These are phyloP conservation scores for Polygonum aviculare DNA, from an alignment of 148 eudicot genomes.

Conservation along the genomic window DNA sequence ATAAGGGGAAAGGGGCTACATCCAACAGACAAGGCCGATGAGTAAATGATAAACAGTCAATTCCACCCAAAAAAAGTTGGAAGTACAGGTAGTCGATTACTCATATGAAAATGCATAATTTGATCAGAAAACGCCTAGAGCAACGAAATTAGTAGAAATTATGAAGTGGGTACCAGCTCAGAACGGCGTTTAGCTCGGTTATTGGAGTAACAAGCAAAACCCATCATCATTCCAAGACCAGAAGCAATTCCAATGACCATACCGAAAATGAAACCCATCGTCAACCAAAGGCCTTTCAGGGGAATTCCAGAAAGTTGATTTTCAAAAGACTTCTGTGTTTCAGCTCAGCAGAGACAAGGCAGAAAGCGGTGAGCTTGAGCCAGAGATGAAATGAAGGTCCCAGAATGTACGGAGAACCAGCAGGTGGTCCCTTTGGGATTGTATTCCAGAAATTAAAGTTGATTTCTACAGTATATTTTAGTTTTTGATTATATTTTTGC, in stretches of 20 bases:
- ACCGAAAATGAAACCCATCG: slow-evolving; percentile 60
- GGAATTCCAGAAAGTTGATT: slow-evolving; percentile 19
- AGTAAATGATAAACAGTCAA: neutral
- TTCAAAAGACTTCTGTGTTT: neutral
- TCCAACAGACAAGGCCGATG: neutral
- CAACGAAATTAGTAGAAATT: neutral
- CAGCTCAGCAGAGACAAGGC: neutral
- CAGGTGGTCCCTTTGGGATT: neutral
- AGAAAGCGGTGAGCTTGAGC: neutral
- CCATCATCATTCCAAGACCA: slow-evolving; percentile 50
- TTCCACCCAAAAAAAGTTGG: neutral
- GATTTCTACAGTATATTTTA: too few relatives aligned
- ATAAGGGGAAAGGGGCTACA: neutral
- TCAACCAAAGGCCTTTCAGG: slow-evolving; percentile 1
- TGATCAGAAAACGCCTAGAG: neutral
- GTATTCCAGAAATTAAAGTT: neutral
- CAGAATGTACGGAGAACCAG: neutral
- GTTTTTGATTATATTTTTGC: too few relatives aligned
- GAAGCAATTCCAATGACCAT: slow-evolving; percentile 46
- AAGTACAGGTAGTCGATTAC: neutral
- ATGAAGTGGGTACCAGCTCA: slow-evolving; percentile 39
- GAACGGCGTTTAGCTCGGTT: slow-evolving; percentile 59
- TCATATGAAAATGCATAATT: neutral
- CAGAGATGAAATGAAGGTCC: neutral
- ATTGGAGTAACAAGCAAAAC: slow-evolving; percentile 42